Evolutionary conservation across 2,329 filamentous ascomycete species (phyloP).

Genomic region (Fusarium dlaminii): DNA sequence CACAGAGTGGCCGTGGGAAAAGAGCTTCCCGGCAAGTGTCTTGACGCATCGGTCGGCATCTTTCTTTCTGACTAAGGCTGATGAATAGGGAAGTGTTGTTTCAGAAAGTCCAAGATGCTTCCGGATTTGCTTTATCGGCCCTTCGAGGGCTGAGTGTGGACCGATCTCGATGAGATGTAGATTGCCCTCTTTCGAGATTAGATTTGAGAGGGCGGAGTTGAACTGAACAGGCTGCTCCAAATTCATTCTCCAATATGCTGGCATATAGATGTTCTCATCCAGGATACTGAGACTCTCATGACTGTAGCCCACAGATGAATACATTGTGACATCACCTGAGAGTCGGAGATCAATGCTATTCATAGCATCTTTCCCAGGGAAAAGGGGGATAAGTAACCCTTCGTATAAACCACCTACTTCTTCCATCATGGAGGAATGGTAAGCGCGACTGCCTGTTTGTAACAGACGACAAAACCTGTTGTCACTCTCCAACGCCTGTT

Average conservation of each 20-base stretch:
- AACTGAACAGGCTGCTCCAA: background rate
- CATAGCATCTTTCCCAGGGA: accelerated
- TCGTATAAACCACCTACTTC: background rate
- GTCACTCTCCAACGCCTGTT: background rate
- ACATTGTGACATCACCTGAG: background rate
- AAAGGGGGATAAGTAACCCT: background rate
- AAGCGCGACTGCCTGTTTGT: background rate
- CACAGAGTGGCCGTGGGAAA: background rate
- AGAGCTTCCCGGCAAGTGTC: background rate
- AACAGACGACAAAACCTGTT: background rate
- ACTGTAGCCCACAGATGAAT: background rate
- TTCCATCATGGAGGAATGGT: background rate
- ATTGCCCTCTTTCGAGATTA: background rate
- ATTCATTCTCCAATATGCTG: background rate
- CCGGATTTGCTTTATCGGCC: background rate
- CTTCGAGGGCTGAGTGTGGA: background rate
- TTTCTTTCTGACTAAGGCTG: background rate
- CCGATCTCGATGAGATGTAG: background rate
- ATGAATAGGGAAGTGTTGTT: background rate
- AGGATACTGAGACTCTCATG: background rate
- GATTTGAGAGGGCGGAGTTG: background rate
- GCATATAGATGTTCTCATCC: background rate
- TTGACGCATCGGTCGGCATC: background rate
- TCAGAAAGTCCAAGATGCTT: background rate
- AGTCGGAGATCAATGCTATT: accelerated